Conservation (phyloP, 2,329 filamentous ascomycete species). For the Cladosporium oxysporum region DNA sequence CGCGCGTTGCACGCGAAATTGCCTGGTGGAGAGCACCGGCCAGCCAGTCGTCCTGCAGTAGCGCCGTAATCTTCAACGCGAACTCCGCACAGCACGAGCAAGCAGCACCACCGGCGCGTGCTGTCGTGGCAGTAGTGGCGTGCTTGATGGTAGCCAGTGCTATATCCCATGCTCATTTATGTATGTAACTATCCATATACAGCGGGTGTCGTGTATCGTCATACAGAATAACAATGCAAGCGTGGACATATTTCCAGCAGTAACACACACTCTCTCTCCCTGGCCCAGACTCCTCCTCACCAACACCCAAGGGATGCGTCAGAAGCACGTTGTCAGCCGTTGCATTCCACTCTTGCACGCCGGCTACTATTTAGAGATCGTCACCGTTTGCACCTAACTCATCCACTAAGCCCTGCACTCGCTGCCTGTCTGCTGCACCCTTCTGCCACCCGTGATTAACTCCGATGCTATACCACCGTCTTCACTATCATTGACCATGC, state of each 20-base stretch:
- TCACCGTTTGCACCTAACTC: slow-evolving; percentile 4
- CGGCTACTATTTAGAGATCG: slow-evolving; percentile 6
- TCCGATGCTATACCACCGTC: slow-evolving; percentile 16
- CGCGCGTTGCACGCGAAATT: slow-evolving; percentile 18
- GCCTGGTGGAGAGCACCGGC: not conserved
- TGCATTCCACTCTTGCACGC: not conserved
- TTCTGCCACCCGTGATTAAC: slow-evolving; percentile 10
- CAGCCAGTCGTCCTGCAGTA: slow-evolving; percentile 7
- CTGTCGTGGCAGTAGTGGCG: not conserved
- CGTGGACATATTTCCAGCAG: no score
- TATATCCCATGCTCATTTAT: not conserved
- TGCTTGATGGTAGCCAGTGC: not conserved
- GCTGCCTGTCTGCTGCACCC: not conserved
- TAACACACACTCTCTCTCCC: not conserved
- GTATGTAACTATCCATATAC: not conserved
- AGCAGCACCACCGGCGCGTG: not conserved
- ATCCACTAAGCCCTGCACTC: not conserved
- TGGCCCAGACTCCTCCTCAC: not conserved
- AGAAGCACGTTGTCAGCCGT: not conserved
- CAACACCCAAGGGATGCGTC: slow-evolving; percentile 6
- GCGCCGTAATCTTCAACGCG: not conserved
- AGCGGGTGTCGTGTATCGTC: no score
- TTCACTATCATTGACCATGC: slow-evolving; percentile 10
- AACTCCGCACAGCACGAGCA: slow-evolving; percentile 1
- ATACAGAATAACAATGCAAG: no score